Evolutionary conservation across 306 rosid species (phyloP), one percentile per base, ranked within the genome.

Genomic region (Purshia tridentata): DNA sequence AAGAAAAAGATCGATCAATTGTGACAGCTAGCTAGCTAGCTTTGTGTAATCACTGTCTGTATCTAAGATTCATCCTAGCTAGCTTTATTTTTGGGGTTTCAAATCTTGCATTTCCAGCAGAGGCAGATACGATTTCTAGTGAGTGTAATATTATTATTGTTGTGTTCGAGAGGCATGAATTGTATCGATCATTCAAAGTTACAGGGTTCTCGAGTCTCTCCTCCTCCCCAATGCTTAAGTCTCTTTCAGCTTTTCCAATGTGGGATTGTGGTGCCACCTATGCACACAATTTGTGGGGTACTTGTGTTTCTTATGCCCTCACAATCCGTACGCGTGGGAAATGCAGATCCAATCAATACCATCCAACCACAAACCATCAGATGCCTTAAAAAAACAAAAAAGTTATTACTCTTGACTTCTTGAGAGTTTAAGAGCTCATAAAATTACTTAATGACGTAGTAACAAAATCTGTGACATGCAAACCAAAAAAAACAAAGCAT

Each of bases 161-260:
- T 63, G 69, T 56, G 53, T 67, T 73, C 40, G 72, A 47, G 59
- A 45, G 55, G 47, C 19, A 50, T 57, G 78, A 78, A 48, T 22
- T 67, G 82, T 72, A 66, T 45, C 35, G 35, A 29, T 29, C 74
- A 50, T 57, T 78, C 82, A 72, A 44, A 56, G 16, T 77, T 67
- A 57, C 55, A 56, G 35, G 35, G 35, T 3, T 29, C 35, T 29
- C 35, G 1, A 29, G 35, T 29, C 35, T 29, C 35, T 29, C 35
- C 44, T 39, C 48, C 55, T 42, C 46, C 57, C 59, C 39, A 37
- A 40, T 49, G 65, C 67, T 45, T 16, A n/a, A 23, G 58, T 78
- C 78, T 72, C 56, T 66, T 41, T 78, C 74, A 48, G 70, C 74
- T 72, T 78, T 78, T 64, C 48, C 62, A 70, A 45, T 57, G 66